A percentile compares a stretch with the other conserved stretches of the same genome.
Conservation (phyloP, 2,329 filamentous ascomycete genomes). For the Diaporthe caulivora region DNA sequence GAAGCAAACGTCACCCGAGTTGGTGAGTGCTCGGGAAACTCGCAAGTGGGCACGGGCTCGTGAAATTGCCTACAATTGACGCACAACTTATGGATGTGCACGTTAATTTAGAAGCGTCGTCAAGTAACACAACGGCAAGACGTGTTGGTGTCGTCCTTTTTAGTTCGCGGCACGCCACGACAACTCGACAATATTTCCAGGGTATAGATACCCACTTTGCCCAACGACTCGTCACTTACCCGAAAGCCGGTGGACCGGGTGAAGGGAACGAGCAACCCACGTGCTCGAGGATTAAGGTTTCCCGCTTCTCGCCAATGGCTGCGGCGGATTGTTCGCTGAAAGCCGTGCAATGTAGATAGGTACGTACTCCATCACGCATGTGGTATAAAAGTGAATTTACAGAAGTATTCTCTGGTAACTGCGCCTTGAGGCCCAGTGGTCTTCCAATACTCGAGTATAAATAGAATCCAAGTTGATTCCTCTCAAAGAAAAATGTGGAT, state of each 20-base stretch:
- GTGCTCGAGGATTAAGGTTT: not conserved
- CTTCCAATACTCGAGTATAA: not conserved
- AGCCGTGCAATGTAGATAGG: not conserved
- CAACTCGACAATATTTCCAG: not conserved
- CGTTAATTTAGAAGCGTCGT: not conserved
- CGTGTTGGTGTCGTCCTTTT: not conserved
- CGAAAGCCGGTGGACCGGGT: conserved; percentile 1
- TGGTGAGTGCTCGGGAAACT: no score
- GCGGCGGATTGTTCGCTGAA: not conserved
- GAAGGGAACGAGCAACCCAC: not conserved
- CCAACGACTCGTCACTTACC: not conserved
- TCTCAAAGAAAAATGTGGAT: not conserved
- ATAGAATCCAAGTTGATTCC: no score
- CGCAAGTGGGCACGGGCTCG: no score
- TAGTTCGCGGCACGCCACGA: not conserved
- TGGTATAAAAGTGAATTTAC: not conserved
- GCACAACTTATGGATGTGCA: no score
- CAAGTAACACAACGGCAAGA: no score
- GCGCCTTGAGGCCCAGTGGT: not conserved
- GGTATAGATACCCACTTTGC: not conserved
- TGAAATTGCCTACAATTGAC: no score
- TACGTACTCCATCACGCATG: not conserved
- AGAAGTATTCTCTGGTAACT: no score
- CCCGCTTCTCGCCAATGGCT: not conserved
- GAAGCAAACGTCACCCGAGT: no score